These are phyloP conservation scores for Athelia sp. DNA, from an alignment of 1,284 basidiomycete species.

Conservation along the genomic window DNA sequence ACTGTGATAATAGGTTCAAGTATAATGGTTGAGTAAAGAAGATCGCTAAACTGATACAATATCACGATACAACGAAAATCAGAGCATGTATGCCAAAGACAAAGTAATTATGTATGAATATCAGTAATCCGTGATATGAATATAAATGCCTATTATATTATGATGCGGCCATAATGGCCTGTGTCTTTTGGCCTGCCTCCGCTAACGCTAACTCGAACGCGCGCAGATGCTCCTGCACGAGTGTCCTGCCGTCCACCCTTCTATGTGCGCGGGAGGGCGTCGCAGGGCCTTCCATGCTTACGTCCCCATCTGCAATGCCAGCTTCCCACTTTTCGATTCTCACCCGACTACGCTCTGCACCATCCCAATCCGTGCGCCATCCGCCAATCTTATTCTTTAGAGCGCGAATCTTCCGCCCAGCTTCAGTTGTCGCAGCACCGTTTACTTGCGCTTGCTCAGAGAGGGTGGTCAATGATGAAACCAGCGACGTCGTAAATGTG, in stretches of 20 bases:
- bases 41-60: not conserved
- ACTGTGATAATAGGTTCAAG: slow-evolving; percentile 41
- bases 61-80: slow-evolving; percentile 11
- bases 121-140: slow-evolving; percentile 1
- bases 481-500: slow-evolving; percentile 64
- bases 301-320: slow-evolving; percentile 40
- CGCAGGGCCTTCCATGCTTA: slow-evolving; percentile 21
- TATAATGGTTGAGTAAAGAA: slow-evolving; percentile 36
- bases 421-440: slow-evolving; percentile 74
- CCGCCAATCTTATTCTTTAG: slow-evolving; percentile 76
- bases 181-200: slow-evolving; percentile 68
- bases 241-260: slow-evolving; percentile 55
- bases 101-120: not conserved
- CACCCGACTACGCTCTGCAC: slow-evolving; percentile 68
- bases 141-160: slow-evolving; percentile 8
- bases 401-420: slow-evolving; percentile 75
- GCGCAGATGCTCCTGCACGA: slow-evolving; percentile 69
- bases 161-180: slow-evolving; percentile 68
- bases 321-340: slow-evolving; percentile 77
- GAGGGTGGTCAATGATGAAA: slow-evolving; percentile 67
- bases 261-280: slow-evolving; percentile 27
- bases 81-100: slow-evolving; percentile 14
- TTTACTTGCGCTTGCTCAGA: slow-evolving; percentile 86
- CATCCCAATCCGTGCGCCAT: slow-evolving; percentile 75
- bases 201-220: slow-evolving; percentile 67